These are phyloP conservation scores for Alternaria incomplexa DNA, from an alignment of 2,329 filamentous ascomycete genomes.

Conservation along the genomic window DNA sequence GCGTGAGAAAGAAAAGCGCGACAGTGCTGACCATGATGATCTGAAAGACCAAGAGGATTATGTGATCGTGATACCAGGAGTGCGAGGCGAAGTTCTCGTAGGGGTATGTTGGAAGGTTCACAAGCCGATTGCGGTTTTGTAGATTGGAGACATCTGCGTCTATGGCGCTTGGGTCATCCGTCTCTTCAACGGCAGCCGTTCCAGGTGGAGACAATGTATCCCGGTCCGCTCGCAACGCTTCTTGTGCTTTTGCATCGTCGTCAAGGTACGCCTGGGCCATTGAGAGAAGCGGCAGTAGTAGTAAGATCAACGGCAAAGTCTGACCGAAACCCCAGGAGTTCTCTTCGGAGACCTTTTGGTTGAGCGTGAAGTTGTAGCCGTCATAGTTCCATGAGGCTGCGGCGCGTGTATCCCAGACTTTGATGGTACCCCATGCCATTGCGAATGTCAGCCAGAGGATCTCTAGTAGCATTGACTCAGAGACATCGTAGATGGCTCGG, in stretches of 20 bases:
- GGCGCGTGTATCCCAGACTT: constrained; percentile 26
- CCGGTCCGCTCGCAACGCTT: not conserved
- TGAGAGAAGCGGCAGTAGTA: constrained; percentile 28
- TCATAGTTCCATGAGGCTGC: constrained; percentile 12
- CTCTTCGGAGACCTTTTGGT: constrained; percentile 18
- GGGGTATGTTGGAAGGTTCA: constrained; percentile 6
- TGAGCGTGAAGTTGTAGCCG: constrained; percentile 11
- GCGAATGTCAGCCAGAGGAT: constrained; percentile 33
- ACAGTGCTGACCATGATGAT: constrained; percentile 20
- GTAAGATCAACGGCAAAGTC: constrained; percentile 31
- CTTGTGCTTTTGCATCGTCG: constrained; percentile 22
- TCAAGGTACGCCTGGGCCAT: constrained; percentile 35
- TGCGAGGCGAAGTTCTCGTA: constrained; percentile 15
- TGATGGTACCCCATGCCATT: constrained; percentile 36
- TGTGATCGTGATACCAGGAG: constrained; percentile 26
- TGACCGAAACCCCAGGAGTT: constrained; percentile 36
- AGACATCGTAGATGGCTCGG: constrained; percentile 23
- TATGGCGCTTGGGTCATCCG: not conserved
- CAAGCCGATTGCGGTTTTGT: not conserved
- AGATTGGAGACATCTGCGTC: not conserved
- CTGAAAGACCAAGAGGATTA: constrained; percentile 23
- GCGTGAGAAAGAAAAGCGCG: constrained; percentile 22
- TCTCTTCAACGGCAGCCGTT: not conserved
- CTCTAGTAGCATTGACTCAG: constrained; percentile 30
- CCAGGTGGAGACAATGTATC: not conserved